Conservation (phyloP, 2,329 filamentous ascomycete genomes). For the Beauveria sp. region DNA sequence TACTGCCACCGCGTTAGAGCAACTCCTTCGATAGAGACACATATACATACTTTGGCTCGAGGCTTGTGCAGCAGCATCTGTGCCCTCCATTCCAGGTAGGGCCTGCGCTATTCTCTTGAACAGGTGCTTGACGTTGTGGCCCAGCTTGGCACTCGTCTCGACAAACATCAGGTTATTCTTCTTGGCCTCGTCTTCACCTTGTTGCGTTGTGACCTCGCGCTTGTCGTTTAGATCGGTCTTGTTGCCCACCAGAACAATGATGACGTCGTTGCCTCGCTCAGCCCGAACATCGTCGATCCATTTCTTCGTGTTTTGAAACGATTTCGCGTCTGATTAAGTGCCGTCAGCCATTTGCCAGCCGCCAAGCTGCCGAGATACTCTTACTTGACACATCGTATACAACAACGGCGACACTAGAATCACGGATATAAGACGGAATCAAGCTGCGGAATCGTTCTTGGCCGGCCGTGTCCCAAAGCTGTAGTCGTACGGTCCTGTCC, state of each 20-base stretch:
- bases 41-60: conserved; percentile 64
- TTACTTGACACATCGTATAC: conserved; percentile 95
- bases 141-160: conserved; percentile 95
- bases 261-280: conserved; percentile 95
- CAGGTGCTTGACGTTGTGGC: conserved; percentile 94
- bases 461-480: conserved; percentile 97
- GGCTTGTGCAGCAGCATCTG: conserved; percentile 66
- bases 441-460: conserved; percentile 95
- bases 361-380: conserved; percentile 13
- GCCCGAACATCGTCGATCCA: conserved; percentile 98
- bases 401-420: conserved; percentile 94
- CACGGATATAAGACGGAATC: conserved; percentile 97
- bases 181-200: conserved; percentile 97
- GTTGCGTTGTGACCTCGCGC: conserved; percentile 89
- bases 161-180: conserved; percentile 98
- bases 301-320: conserved; percentile 97
- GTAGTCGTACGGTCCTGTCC: conserved; percentile 92
- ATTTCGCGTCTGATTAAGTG: conserved; percentile 63
- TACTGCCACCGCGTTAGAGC: conserved; percentile 46
- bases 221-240: conserved; percentile 99
- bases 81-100: conserved; percentile 92
- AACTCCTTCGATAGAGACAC: not conserved
- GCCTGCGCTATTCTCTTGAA: conserved; percentile 98
- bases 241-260: conserved; percentile 96
- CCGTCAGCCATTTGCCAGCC: not conserved